Evolutionary conservation across 106 monocot genomes (phyloP), one percentile per base, ranked within the genome.

Genomic region (Allium fistulosum): DNA sequence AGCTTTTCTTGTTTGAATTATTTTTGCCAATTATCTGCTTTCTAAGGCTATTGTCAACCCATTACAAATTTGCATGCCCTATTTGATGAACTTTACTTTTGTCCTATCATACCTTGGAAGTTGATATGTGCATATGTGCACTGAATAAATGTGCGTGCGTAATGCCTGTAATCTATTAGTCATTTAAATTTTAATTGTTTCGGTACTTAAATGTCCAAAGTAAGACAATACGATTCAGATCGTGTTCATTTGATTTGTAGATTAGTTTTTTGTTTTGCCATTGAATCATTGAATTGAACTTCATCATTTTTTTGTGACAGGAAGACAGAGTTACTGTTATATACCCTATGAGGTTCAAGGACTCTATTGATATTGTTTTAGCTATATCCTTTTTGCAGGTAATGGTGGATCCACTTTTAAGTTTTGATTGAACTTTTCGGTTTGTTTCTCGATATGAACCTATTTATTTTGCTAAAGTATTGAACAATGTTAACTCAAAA

Each of bases 381-480:
- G 95, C 95, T 71, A 92, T 86, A 67, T 89, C 96, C 10, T 97
- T 97, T 70, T 81, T 97, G 70, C 92, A 89, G 91, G 96, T 96
- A 91, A 57, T 27, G 37, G 37, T 37, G 37, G 37, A 2, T 37
- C 37, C 37, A 37, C 37, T 37, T 37, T 37, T 37, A 37, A 37
- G 37, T 37, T 37, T 37, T 37, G 37, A 37, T 37, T 37, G 37
- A 37, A 37, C 2, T 4, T 37, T 37, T 37, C 37, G 5, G 37
- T 37, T 37, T 37, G 37, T 37, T 4, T 37, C 37, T 37, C 37
- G 2, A 2, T 37, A 37, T 37, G 5, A 37, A 37, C 37, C 37
- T 37, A 37, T 37, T 37, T 5, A 37, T 37, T 37, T 37, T 37
- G 5, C 37, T 37, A 37, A 5, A 37, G 37, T 5, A 37, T 37